These are phyloP conservation scores for Irpex sp. DNA, from an alignment of 1,284 basidiomycete species.

Conservation along the genomic window DNA sequence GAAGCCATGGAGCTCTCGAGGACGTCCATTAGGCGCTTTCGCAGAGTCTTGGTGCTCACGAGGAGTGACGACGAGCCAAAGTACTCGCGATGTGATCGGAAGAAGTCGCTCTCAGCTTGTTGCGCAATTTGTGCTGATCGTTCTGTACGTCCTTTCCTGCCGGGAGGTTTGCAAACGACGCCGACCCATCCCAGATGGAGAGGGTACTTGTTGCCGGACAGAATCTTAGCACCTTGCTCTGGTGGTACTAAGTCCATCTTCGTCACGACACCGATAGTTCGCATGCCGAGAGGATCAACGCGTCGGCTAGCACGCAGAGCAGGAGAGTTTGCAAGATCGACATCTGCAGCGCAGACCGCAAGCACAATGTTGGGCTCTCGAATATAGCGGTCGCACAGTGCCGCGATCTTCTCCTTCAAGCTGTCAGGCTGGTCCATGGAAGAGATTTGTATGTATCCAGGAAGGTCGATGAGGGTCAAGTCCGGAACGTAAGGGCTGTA, in stretches of 20 bases:
- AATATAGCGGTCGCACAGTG: slow-evolving; percentile 94
- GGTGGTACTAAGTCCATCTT: slow-evolving; percentile 98
- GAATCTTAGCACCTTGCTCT: slow-evolving; percentile 77
- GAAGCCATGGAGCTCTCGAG: slow-evolving; percentile 97
- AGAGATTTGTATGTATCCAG: slow-evolving; percentile 95
- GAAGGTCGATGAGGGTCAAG: slow-evolving; percentile 94
- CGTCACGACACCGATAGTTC: slow-evolving; percentile 97
- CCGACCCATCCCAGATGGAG: slow-evolving; percentile 96
- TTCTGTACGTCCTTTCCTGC: slow-evolving; percentile 42
- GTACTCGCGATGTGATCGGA: slow-evolving; percentile 66
- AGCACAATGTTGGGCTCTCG: slow-evolving; percentile 97
- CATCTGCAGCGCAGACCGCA: slow-evolving; percentile 96
- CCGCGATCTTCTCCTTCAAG: slow-evolving; percentile 89
- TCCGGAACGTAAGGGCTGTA: slow-evolving; percentile 96
- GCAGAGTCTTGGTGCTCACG: slow-evolving; percentile 89
- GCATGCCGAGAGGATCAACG: slow-evolving; percentile 91
- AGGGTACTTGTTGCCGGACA: slow-evolving; percentile 94
- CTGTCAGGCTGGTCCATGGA: slow-evolving; percentile 95
- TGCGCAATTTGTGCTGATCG: slow-evolving; percentile 52
- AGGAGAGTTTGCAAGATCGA: slow-evolving; percentile 97
- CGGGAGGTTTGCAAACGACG: slow-evolving; percentile 84
- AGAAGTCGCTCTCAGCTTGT: slow-evolving; percentile 80
- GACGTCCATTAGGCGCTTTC: slow-evolving; percentile 91
- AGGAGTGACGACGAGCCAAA: slow-evolving; percentile 77
- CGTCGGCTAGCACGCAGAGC: slow-evolving; percentile 90